Percentiles rank a stretch among this genome's conserved stretches.
These are phyloP conservation scores for Cyclotella choctawhatcheeana DNA, from an alignment of 108 stramenopile genomes.

Conservation along the genomic window DNA sequence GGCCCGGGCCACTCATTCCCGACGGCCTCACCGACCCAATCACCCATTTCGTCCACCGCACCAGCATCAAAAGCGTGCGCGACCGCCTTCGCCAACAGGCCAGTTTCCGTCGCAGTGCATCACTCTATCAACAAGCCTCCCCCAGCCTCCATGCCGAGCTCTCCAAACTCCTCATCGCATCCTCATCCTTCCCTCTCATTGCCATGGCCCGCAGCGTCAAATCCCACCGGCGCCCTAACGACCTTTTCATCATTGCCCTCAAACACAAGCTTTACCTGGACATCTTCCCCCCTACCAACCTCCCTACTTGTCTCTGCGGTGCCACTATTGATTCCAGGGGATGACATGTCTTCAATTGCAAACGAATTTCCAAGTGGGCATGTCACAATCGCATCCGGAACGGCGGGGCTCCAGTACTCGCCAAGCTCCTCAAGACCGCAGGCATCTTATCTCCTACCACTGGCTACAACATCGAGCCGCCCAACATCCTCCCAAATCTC, in stretches of 20 bases:
- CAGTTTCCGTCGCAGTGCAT: neutral
- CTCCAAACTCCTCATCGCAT: neutral
- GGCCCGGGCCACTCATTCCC: too few species aligned
- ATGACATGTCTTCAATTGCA: neutral
- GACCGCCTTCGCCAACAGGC: neutral
- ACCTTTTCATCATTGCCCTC: neutral
- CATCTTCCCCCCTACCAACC: neutral
- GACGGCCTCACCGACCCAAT: neutral
- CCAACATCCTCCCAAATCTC: neutral
- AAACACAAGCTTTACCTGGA: neutral
- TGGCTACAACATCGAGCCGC: neutral
- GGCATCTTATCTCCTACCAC: neutral
- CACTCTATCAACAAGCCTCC: neutral
- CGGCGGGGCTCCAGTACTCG: neutral
- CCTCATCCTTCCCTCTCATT: neutral
- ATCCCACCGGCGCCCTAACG: neutral
- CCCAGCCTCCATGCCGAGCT: neutral
- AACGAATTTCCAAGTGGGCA: neutral
- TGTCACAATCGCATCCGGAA: conserved; percentile 5
- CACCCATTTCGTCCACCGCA: neutral
- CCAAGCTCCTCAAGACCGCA: neutral
- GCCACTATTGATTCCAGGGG: conserved; percentile 1
- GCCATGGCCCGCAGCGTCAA: conserved; percentile 2
- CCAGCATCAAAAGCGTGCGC: neutral
- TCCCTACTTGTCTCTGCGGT: conserved; percentile 2